A percentile compares a stretch with the other conserved stretches of the same genome.
phyloP scores from a whole-genome alignment of 352 stramenopile genomes.

The Plasmopara muralis region DNA sequence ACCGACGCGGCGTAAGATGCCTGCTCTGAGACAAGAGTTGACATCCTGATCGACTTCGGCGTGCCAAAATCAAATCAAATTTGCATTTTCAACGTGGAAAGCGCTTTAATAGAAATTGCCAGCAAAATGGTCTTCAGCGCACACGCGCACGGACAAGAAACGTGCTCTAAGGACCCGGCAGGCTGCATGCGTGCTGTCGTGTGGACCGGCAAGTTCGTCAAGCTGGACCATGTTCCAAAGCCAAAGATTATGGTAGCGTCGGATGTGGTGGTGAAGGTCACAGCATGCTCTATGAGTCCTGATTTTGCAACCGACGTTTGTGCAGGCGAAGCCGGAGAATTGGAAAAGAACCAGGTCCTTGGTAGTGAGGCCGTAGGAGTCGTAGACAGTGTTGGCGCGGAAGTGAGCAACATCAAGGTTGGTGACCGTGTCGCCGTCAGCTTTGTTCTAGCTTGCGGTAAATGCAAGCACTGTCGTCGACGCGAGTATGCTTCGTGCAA shows the following conservation, averaged over 20 bases:
- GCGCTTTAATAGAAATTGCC: conserved; percentile 20
- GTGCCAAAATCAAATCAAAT: conserved; percentile 6
- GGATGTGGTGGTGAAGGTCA: conserved; percentile 62
- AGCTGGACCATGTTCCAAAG: conserved; percentile 46
- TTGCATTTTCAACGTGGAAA: conserved; percentile 19
- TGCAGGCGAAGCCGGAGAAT: conserved; percentile 22
- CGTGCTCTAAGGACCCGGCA: conserved; percentile 27
- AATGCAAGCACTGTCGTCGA: conserved; percentile 58
- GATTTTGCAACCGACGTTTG: conserved; percentile 46
- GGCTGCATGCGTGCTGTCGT: conserved; percentile 57
- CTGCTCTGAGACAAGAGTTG: conserved; percentile 9
- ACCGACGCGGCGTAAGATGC: not conserved
- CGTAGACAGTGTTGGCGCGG: conserved; percentile 41
- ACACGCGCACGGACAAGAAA: conserved; percentile 18
- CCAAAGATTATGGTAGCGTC: conserved; percentile 45
- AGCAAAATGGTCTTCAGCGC: conserved; percentile 24
- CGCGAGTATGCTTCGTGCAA: conserved; percentile 63
- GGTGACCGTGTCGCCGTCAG: conserved; percentile 71
- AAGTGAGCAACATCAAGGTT: conserved; percentile 43
- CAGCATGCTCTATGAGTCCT: conserved; percentile 48
- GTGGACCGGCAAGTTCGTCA: conserved; percentile 51
- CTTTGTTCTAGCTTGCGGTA: conserved; percentile 61
- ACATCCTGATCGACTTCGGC: conserved; percentile 2
- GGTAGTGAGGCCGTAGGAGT: conserved; percentile 66
- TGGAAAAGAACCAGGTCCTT: conserved; percentile 59